These are phyloP conservation scores for Xylaria sp. DNA, from an alignment of 2,329 filamentous ascomycete species.

Conservation along the genomic window DNA sequence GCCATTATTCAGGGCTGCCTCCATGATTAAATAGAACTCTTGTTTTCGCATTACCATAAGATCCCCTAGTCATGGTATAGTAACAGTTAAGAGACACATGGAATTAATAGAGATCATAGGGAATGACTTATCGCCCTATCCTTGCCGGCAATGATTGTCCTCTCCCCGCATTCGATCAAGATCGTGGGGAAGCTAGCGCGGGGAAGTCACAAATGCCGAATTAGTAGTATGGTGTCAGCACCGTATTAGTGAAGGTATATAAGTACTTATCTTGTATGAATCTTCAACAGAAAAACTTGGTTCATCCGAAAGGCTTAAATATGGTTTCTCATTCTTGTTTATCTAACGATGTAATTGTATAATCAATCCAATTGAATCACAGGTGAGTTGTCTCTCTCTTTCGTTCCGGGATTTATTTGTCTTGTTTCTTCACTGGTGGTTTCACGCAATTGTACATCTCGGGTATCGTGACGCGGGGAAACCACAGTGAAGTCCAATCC, in stretches of 20 bases:
- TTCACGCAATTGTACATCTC: background rate
- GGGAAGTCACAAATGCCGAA: conserved; percentile 14
- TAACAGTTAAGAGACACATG: background rate
- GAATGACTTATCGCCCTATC: conserved; percentile 13
- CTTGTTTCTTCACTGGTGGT: background rate
- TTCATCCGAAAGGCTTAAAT: background rate
- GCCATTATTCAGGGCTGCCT: background rate
- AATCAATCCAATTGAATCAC: background rate
- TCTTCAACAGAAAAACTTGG: background rate
- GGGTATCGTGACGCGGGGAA: conserved; percentile 10
- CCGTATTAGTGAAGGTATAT: background rate
- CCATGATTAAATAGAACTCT: no score
- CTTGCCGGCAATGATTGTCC: conserved; percentile 12
- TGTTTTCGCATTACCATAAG: no score
- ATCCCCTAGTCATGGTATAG: no score
- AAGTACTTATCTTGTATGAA: background rate
- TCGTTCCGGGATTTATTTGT: background rate
- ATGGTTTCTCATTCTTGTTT: background rate
- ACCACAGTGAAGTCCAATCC: background rate
- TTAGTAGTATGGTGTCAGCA: background rate
- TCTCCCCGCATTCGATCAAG: conserved; percentile 28
- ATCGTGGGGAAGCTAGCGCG: conserved; percentile 15
- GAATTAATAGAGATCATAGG: background rate
- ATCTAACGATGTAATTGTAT: background rate
- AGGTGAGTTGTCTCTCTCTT: background rate